phyloP scores from a whole-genome alignment of 2,329 filamentous ascomycete species.

The Zarea fungicola region DNA sequence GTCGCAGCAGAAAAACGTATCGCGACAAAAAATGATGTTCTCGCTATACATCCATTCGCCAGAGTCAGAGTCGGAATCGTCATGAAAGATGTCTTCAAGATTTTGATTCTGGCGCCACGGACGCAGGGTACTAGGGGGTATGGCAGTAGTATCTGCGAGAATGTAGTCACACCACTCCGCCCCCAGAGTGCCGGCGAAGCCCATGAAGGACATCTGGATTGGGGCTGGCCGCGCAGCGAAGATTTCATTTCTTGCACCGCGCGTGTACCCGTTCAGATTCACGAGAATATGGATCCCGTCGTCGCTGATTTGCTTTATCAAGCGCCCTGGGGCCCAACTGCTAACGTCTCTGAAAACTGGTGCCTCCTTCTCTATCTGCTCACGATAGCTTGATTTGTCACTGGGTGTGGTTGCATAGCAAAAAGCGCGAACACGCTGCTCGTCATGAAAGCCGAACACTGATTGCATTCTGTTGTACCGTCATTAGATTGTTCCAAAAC shows the following conservation, averaged over 20 bases:
- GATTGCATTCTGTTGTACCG: slow-evolving; percentile 72
- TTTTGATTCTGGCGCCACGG: slow-evolving; percentile 71
- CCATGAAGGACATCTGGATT: slow-evolving; percentile 99
- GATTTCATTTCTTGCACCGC: slow-evolving; percentile 93
- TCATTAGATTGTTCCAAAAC: not conserved
- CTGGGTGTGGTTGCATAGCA: slow-evolving; percentile 95
- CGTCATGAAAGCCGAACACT: slow-evolving; percentile 87
- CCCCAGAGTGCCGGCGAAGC: slow-evolving; percentile 90
- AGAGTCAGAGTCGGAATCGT: slow-evolving; percentile 62
- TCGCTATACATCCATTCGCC: slow-evolving; percentile 93
- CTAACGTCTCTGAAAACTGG: slow-evolving; percentile 88
- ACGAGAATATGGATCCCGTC: slow-evolving; percentile 93
- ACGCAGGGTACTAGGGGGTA: slow-evolving; percentile 75
- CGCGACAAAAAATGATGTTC: slow-evolving; percentile 89
- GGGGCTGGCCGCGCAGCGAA: slow-evolving; percentile 92
- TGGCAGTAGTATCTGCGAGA: slow-evolving; percentile 80
- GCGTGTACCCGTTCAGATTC: slow-evolving; percentile 96
- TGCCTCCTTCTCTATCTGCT: slow-evolving; percentile 88
- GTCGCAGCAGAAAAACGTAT: slow-evolving; percentile 98
- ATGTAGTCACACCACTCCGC: slow-evolving; percentile 99
- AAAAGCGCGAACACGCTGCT: slow-evolving; percentile 68
- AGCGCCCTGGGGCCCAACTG: slow-evolving; percentile 74
- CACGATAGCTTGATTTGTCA: slow-evolving; percentile 81
- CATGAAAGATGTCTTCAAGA: slow-evolving; percentile 62
- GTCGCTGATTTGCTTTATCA: slow-evolving; percentile 78